Conservation (phyloP, 1,284 basidiomycete species). For the Sphaerobolus stellatus region DNA sequence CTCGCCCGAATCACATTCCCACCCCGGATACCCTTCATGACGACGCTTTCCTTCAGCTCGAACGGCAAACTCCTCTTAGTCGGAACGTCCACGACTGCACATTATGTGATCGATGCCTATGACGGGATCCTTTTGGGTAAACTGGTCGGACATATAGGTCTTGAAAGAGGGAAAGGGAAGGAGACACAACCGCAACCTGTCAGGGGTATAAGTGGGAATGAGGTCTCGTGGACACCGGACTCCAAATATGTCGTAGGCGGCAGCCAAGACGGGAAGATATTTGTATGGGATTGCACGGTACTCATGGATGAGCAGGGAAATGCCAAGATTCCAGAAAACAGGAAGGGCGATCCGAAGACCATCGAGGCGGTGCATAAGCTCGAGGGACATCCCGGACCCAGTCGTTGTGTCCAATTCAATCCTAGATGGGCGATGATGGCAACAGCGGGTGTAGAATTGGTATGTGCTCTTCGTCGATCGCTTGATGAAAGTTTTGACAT, state of each 20-base stretch:
- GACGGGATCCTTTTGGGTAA: conserved; percentile 80
- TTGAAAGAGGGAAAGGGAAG: conserved; percentile 62
- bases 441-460: conserved; percentile 82
- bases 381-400: conserved; percentile 79
- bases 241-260: conserved; percentile 84
- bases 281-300: conserved; percentile 67
- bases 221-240: conserved; percentile 90
- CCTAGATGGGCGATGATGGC: conserved; percentile 87
- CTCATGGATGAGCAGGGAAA: conserved; percentile 27
- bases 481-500: conserved; percentile 13
- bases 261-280: conserved; percentile 77
- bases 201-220: conserved; percentile 83
- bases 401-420: conserved; percentile 85
- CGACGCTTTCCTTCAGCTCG: conserved; percentile 86
- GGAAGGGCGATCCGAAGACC: conserved; percentile 44
- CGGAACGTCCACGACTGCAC: conserved; percentile 89
- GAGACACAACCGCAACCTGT: conserved; percentile 43
- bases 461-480: conserved; percentile 40
- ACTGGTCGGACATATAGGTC: conserved; percentile 76
- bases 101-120: conserved; percentile 91
- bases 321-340: conserved; percentile 51
- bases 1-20: conserved; percentile 73
- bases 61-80: conserved; percentile 90
- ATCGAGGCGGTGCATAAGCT: conserved; percentile 58
- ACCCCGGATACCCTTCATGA: conserved; percentile 87